Conservation (phyloP, 306 rosid species). For the Nissolia schottii region DNA sequence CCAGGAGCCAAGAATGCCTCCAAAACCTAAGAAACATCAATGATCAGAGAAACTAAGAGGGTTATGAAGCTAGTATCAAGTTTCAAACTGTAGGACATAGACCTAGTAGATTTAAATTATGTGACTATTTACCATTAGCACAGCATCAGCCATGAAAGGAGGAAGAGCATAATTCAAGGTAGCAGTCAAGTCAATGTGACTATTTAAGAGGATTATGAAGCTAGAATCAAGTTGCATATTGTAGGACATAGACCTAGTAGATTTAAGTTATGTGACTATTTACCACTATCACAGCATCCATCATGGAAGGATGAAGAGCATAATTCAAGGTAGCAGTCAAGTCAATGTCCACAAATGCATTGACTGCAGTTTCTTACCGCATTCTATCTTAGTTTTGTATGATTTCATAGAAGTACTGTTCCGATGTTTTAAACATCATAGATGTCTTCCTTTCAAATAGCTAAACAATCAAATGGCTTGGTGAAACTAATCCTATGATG, state of each 20-base stretch:
- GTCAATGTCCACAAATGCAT: not conserved
- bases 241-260: not conserved
- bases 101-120: not conserved
- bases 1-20: constrained; percentile 90
- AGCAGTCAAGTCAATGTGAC: not conserved
- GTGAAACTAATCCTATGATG: not conserved
- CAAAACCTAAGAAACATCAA: constrained; percentile 62
- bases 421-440: not conserved
- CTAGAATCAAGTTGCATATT: not conserved
- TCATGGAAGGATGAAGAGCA: not conserved
- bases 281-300: not conserved
- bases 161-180: not conserved
- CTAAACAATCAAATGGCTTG: not conserved
- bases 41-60: constrained; percentile 4
- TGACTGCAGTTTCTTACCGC: not conserved
- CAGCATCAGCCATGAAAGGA: not conserved
- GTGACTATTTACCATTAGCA: not conserved
- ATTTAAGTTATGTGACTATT: not conserved
- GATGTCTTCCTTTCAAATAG: not conserved
- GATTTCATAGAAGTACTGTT: not conserved
- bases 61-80: constrained; percentile 2
- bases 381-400: not conserved
- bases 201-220: constrained; percentile 10
- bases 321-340: not conserved
- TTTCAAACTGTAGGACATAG: not conserved